phyloP scores from a whole-genome alignment of 495 filamentous ascomycete species.

The Neurospora sp. region DNA sequence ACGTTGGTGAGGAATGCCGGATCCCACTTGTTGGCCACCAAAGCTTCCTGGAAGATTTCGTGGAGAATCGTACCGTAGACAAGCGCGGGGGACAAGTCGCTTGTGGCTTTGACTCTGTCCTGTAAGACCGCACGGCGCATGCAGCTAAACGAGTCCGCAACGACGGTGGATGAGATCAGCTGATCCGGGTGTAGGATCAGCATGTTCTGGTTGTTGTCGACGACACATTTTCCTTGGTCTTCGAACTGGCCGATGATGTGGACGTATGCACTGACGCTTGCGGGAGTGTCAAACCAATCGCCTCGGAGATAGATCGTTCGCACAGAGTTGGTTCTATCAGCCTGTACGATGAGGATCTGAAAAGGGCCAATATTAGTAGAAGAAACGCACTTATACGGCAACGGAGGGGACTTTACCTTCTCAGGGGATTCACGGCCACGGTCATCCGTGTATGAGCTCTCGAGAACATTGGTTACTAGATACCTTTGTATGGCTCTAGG shows the following conservation, averaged over 20 bases:
- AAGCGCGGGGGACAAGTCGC: constrained; percentile 62
- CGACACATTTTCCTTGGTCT: constrained; percentile 52
- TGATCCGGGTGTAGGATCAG: constrained; percentile 93
- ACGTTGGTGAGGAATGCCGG: constrained; percentile 48
- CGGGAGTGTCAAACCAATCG: constrained; percentile 73
- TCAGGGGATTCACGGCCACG: constrained; percentile 53
- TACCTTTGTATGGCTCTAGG: constrained; percentile 72
- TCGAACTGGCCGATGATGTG: constrained; percentile 79
- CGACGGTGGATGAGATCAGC: constrained; percentile 83
- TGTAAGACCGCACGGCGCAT: constrained; percentile 82
- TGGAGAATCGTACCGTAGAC: constrained; percentile 89
- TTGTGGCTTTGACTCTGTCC: constrained; percentile 81
- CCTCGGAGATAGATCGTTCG: constrained; percentile 70
- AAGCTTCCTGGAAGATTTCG: constrained; percentile 84
- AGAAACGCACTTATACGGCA: background rate
- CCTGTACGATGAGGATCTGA: constrained; percentile 66
- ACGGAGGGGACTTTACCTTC: constrained; percentile 45
- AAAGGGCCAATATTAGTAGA: constrained; percentile 7
- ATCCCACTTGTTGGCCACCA: constrained; percentile 79
- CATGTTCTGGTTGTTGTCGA: constrained; percentile 70
- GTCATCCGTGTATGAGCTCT: constrained; percentile 52
- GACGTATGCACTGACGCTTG: constrained; percentile 60
- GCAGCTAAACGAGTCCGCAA: constrained; percentile 88
- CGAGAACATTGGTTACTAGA: constrained; percentile 58
- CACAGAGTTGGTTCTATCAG: constrained; percentile 53